A percentile compares a stretch with the other conserved stretches of the same genome.
These are phyloP conservation scores for Alternaria sp. DNA, from an alignment of 2,329 filamentous ascomycete species.

Conservation along the genomic window DNA sequence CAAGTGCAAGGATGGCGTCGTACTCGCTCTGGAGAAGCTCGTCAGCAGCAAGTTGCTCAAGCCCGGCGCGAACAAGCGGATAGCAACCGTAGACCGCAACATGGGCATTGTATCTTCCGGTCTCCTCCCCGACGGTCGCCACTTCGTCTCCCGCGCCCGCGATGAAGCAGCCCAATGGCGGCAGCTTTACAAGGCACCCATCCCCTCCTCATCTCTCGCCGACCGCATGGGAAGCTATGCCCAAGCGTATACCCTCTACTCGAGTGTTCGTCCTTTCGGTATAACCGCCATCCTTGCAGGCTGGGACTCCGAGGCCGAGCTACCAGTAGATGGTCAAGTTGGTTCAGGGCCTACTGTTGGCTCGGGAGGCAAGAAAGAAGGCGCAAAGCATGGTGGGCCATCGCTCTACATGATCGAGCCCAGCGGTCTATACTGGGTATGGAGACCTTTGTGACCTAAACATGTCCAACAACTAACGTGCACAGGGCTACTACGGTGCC, in stretches of 20 bases:
- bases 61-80: conserved; percentile 93
- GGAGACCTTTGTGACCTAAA: conserved; percentile 13
- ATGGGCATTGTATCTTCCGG: conserved; percentile 92
- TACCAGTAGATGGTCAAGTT: conserved; percentile 88
- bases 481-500: conserved; percentile 90
- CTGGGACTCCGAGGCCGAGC: conserved; percentile 87
- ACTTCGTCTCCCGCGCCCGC: conserved; percentile 92
- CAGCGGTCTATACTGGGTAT: conserved; percentile 90
- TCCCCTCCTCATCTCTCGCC: conserved; percentile 85
- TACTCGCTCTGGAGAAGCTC: conserved; percentile 96
- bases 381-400: conserved; percentile 83
- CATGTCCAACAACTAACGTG: conserved; percentile 3
- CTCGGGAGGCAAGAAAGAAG: conserved; percentile 79
- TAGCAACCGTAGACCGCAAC: conserved; percentile 92
- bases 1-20: conserved; percentile 94
- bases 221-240: conserved; percentile 94
- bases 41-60: conserved; percentile 95
- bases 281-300: conserved; percentile 94
- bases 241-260: conserved; percentile 97
- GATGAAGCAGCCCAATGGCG: conserved; percentile 94
- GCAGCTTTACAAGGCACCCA: conserved; percentile 91
- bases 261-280: conserved; percentile 93
- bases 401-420: conserved; percentile 99
- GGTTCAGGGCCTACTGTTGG: conserved; percentile 79
- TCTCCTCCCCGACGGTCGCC: conserved; percentile 90